Percentiles rank a stretch among this genome's conserved stretches.
Conservation (phyloP, 805 yeast genomes). For the Kuraishia hungarica region DNA sequence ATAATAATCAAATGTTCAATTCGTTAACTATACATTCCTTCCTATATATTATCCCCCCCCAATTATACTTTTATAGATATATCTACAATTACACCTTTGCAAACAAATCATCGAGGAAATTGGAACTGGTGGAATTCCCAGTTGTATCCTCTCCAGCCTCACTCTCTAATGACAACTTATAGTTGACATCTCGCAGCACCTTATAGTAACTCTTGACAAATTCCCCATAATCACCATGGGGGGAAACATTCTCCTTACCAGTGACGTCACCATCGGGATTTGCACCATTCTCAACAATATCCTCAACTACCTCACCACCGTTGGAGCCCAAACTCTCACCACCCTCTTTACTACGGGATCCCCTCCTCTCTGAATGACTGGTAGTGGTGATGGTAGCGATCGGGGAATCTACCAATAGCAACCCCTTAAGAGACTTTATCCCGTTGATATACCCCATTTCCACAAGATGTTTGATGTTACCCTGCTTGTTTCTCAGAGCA, state of each 20-base stretch:
- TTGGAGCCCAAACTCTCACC: neutral
- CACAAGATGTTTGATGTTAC: constrained; percentile 12
- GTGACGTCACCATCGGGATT: neutral
- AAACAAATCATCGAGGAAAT: constrained; percentile 2
- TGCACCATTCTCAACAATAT: neutral
- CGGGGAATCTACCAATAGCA: neutral
- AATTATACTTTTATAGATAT: too few relatives aligned
- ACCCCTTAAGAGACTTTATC: too few relatives aligned
- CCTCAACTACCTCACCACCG: neutral
- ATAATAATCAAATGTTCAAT: too few relatives aligned
- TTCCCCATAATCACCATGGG: constrained; percentile 3
- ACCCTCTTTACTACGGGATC: neutral
- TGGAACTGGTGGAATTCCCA: neutral
- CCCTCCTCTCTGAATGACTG: neutral
- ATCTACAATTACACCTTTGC: neutral
- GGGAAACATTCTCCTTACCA: neutral
- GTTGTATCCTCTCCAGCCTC: neutral
- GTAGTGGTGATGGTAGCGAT: neutral
- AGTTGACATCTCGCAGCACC: neutral
- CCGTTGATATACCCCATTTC: neutral
- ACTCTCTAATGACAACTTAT: neutral
- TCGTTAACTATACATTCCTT: too few relatives aligned
- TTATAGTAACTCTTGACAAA: neutral
- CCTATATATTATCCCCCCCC: too few relatives aligned
- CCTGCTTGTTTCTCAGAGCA: constrained; percentile 11